Conservation (phyloP, 2,329 filamentous ascomycete species). For the Apiospora hydei region DNA sequence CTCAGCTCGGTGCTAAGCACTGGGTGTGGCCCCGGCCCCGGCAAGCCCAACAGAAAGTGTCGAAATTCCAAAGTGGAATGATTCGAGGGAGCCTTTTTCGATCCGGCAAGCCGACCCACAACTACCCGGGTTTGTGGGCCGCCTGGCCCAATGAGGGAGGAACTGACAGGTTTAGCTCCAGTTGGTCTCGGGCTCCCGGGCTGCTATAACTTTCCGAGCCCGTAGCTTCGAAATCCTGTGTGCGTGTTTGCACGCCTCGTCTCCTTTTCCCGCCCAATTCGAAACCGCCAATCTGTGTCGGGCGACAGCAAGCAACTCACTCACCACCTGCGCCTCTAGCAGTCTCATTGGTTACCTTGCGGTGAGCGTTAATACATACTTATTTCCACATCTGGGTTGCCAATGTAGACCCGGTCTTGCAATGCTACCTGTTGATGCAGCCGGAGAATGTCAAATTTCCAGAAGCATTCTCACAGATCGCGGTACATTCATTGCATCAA, state of each 20-base stretch:
- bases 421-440: background rate
- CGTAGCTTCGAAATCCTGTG: background rate
- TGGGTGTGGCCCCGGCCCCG: background rate
- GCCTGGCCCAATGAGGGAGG: background rate
- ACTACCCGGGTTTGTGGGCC: conserved; percentile 2
- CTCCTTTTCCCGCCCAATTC: background rate
- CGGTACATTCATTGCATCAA: too few species aligned
- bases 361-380: background rate
- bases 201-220: background rate
- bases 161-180: background rate
- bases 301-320: background rate
- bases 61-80: conserved; percentile 5
- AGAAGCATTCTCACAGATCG: background rate
- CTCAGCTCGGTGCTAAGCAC: background rate
- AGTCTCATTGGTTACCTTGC: too few species aligned
- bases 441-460: background rate
- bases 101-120: background rate
- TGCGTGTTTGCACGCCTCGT: background rate
- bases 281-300: background rate
- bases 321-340: background rate
- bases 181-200: conserved; percentile 9
- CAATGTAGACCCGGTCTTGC: background rate
- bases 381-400: background rate
- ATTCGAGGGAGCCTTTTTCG: conserved; percentile 3
- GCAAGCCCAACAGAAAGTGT: background rate